Evolutionary conservation across 495 filamentous ascomycete genomes (phyloP).

Genomic region (Daldinia concentrica): DNA sequence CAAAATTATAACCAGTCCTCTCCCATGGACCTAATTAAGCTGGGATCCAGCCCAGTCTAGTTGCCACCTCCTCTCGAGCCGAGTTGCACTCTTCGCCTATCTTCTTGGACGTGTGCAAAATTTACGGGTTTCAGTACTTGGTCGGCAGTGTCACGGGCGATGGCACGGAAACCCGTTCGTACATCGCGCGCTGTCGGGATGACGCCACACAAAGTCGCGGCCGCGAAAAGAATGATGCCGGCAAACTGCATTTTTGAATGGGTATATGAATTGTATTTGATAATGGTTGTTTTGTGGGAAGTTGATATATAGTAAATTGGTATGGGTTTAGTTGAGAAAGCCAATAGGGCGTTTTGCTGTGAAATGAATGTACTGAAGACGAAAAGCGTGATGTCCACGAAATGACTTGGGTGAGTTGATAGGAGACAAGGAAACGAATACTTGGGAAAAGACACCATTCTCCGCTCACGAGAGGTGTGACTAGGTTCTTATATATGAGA

Average conservation of each 20-base stretch:
- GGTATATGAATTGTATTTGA: neutral
- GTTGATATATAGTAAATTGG: neutral
- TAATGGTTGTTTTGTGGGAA: neutral
- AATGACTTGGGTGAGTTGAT: conserved; percentile 36
- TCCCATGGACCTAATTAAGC: neutral
- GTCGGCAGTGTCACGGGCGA: conserved; percentile 10
- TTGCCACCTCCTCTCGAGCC: conserved; percentile 14
- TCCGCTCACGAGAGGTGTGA: neutral
- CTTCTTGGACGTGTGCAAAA: conserved; percentile 35
- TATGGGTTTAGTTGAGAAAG: neutral
- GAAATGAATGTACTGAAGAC: conserved; percentile 33
- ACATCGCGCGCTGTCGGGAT: conserved; percentile 18
- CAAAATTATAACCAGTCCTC: neutral
- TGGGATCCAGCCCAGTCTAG: conserved; percentile 34
- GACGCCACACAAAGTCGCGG: conserved; percentile 21
- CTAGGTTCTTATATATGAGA: conserved; percentile 22
- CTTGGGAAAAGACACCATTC: neutral
- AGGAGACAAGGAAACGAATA: conserved; percentile 24
- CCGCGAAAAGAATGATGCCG: conserved; percentile 35
- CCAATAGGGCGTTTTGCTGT: conserved; percentile 8
- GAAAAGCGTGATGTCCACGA: conserved; percentile 33
- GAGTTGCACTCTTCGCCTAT: conserved; percentile 30
- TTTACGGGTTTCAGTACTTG: conserved; percentile 28
- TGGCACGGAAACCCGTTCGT: neutral
- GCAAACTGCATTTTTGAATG: conserved; percentile 34